phyloP scores from a whole-genome alignment of 805 yeast species.

The Barnettozyma pratensis region DNA sequence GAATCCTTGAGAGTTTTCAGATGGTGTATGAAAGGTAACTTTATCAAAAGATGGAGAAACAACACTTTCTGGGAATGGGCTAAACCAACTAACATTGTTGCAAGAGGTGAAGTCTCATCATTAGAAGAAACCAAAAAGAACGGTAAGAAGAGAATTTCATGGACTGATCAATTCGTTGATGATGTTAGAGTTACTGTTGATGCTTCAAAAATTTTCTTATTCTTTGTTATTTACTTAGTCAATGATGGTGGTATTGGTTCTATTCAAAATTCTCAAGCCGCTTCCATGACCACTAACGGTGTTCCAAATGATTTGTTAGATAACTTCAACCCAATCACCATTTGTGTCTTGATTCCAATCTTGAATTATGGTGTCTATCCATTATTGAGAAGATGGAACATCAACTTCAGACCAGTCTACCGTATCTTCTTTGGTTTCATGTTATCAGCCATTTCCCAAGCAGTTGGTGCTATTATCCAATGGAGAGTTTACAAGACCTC shows the following conservation, averaged over 20 bases:
- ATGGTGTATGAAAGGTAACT: constrained; percentile 38
- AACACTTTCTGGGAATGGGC: constrained; percentile 48
- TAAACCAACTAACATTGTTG: constrained; percentile 50
- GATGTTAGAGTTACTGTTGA: constrained; percentile 58
- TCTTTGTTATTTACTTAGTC: constrained; percentile 72
- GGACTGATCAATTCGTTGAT: constrained; percentile 68
- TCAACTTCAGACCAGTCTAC: constrained; percentile 61
- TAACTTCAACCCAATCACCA: constrained; percentile 67
- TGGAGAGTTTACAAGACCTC: constrained; percentile 61
- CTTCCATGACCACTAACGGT: constrained; percentile 64
- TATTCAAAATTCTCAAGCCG: constrained; percentile 44
- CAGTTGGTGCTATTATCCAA: constrained; percentile 56
- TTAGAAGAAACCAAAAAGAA: constrained; percentile 13
- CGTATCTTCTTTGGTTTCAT: constrained; percentile 67
- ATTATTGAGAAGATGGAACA: constrained; percentile 37
- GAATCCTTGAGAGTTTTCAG: constrained; percentile 35
- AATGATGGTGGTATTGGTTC: constrained; percentile 56
- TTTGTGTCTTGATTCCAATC: constrained; percentile 72
- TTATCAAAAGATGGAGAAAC: constrained; percentile 33
- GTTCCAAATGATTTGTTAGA: constrained; percentile 76
- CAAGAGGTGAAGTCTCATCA: constrained; percentile 26
- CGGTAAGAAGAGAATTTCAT: constrained; percentile 28
- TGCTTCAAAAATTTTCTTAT: constrained; percentile 68
- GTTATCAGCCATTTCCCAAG: constrained; percentile 39
- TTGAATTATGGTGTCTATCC: constrained; percentile 56